Evolutionary conservation across 225 moss, liverwort and hornwort species (phyloP).

Genomic region (Sphagnum contortum): DNA sequence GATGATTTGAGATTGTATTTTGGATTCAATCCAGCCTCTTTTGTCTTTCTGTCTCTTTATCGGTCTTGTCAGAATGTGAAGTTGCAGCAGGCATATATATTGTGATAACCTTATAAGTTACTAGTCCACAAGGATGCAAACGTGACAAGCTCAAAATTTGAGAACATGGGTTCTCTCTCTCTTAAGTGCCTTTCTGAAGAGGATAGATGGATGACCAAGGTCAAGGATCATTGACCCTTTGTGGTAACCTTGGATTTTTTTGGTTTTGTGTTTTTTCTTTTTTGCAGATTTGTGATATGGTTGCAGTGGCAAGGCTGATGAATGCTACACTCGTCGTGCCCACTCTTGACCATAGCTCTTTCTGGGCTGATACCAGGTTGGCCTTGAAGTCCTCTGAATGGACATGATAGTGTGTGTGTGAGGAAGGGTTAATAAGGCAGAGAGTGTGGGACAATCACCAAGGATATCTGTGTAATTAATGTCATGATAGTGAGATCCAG

Average conservation of each 20-base stretch:
- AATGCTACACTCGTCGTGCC: conserved; percentile 81
- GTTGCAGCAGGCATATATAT: too few relatives aligned
- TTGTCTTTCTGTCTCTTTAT: too few relatives aligned
- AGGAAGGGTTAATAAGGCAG: not conserved
- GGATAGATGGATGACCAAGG: not conserved
- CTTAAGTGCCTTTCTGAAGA: not conserved
- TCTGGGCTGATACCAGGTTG: conserved; percentile 94
- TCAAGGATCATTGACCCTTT: not conserved
- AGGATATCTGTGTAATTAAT: too few relatives aligned
- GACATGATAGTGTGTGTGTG: not conserved
- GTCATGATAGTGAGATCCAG: too few relatives aligned
- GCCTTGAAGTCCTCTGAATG: not conserved
- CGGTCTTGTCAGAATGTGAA: too few relatives aligned
- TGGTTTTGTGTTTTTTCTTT: too few relatives aligned
- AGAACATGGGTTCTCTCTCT: not conserved
- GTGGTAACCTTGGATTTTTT: too few relatives aligned
- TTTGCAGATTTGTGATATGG: conserved; percentile 91
- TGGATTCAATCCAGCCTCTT: too few relatives aligned
- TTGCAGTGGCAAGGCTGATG: conserved; percentile 83
- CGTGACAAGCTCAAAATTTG: not conserved
- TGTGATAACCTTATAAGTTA: too few relatives aligned
- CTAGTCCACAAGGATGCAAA: too few relatives aligned
- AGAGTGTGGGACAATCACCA: too few relatives aligned
- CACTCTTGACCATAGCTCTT: conserved; percentile 81
- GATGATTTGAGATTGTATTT: too few relatives aligned